Evolutionary conservation across 805 yeast genomes (phyloP).

Genomic region (Ogataea paraovalis): DNA sequence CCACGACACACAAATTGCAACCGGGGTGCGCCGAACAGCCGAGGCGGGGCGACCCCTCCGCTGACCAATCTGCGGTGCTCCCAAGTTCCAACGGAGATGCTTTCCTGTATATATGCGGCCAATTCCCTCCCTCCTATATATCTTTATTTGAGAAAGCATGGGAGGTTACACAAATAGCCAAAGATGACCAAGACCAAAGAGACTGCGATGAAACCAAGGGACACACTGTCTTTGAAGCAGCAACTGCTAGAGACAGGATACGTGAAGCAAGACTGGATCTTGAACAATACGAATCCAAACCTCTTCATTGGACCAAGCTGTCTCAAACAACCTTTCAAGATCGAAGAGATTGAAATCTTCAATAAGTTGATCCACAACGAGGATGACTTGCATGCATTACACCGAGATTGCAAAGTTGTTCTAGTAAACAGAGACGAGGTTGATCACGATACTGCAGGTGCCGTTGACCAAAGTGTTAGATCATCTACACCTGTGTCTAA

Average conservation of each 20-base stretch:
- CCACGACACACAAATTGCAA: too few relatives aligned
- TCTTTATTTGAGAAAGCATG: too few relatives aligned
- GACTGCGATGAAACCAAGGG: too few relatives aligned
- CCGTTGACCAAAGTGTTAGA: not conserved
- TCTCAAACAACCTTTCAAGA: slow-evolving; percentile 16
- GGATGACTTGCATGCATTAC: slow-evolving; percentile 5
- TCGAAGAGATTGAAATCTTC: slow-evolving; percentile 19
- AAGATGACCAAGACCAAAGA: too few relatives aligned
- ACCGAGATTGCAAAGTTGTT: not conserved
- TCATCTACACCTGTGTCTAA: slow-evolving; percentile 23
- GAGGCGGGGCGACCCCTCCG: not conserved
- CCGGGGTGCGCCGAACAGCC: not conserved
- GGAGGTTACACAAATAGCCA: too few relatives aligned
- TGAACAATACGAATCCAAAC: slow-evolving; percentile 21
- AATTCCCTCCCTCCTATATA: too few relatives aligned
- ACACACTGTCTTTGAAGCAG: not conserved
- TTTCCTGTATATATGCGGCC: too few relatives aligned
- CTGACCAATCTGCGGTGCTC: too few relatives aligned
- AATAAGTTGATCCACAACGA: slow-evolving; percentile 12
- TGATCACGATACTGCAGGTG: not conserved
- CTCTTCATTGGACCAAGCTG: slow-evolving; percentile 28
- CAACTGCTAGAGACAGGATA: slow-evolving; percentile 6
- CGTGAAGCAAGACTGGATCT: slow-evolving; percentile 14
- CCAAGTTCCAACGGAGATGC: too few relatives aligned
- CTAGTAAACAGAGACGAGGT: not conserved